Conservation (phyloP, 345 rosid genomes). For the Salix dunnii region DNA sequence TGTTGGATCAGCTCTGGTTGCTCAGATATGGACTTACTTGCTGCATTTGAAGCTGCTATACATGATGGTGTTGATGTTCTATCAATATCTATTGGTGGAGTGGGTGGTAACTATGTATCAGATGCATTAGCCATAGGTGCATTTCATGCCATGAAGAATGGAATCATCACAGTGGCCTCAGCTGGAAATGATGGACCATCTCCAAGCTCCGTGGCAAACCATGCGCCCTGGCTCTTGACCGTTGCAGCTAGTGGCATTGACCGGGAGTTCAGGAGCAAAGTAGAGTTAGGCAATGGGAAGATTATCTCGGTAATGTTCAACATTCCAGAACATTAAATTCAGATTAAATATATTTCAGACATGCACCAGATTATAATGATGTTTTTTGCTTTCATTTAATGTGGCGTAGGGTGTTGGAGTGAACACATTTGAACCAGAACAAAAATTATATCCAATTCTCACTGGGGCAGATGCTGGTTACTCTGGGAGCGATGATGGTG, state of each 20-base stretch:
- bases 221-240: slow-evolving; percentile 85
- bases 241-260: slow-evolving; percentile 85
- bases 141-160: slow-evolving; percentile 75
- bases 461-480: slow-evolving; percentile 64
- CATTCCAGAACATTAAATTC: neutral
- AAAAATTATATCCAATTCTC: slow-evolving; percentile 60
- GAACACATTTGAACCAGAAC: slow-evolving; percentile 48
- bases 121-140: slow-evolving; percentile 71
- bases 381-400: neutral
- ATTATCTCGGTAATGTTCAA: slow-evolving; percentile 39
- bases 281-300: slow-evolving; percentile 64
- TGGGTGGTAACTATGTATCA: slow-evolving; percentile 22
- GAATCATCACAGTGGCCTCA: slow-evolving; percentile 72
- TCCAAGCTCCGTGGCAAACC: slow-evolving; percentile 47
- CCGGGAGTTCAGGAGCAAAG: slow-evolving; percentile 59
- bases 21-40: slow-evolving; percentile 79
- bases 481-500: slow-evolving; percentile 28
- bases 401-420: slow-evolving; percentile 62
- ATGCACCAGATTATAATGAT: neutral
- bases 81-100: slow-evolving; percentile 75
- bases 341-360: neutral
- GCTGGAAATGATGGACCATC: slow-evolving; percentile 80
- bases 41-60: slow-evolving; percentile 76
- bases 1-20: slow-evolving; percentile 78
- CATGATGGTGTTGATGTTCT: slow-evolving; percentile 75